Percentiles rank a stretch among this genome's conserved stretches.
These are phyloP conservation scores for Fusarium begoniae DNA, from an alignment of 2,329 filamentous ascomycete genomes.

Conservation along the genomic window DNA sequence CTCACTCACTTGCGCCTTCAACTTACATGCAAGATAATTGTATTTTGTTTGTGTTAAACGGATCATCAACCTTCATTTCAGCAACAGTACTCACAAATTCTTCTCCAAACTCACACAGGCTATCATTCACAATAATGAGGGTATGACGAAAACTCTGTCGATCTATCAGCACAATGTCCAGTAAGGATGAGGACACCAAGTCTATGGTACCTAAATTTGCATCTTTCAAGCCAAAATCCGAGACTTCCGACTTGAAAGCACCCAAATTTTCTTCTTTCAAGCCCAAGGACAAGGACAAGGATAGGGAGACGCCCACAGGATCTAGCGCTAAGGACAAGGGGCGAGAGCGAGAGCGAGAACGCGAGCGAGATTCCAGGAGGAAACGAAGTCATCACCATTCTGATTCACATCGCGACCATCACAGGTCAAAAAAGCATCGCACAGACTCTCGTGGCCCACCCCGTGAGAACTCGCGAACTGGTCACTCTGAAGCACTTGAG, in stretches of 20 bases:
- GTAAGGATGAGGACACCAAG: conserved; percentile 36
- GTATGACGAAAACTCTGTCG: conserved; percentile 17
- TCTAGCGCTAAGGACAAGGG: conserved; percentile 24
- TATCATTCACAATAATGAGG: not conserved
- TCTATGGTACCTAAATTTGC: conserved; percentile 71
- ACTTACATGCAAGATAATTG: conserved; percentile 13
- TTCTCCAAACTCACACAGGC: too few relatives aligned
- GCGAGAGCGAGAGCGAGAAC: conserved; percentile 18
- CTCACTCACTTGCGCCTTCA: not conserved
- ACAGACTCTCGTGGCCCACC: conserved; percentile 23
- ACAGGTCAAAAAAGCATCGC: conserved; percentile 28
- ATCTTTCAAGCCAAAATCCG: conserved; percentile 67
- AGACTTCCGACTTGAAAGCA: conserved; percentile 31
- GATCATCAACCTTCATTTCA: not conserved
- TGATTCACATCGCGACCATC: conserved; percentile 25
- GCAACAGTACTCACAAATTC: not conserved
- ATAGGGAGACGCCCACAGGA: conserved; percentile 44
- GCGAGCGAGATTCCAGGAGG: conserved; percentile 29
- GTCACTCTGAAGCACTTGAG: conserved; percentile 8
- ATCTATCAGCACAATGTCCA: conserved; percentile 40
- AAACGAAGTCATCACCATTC: conserved; percentile 35
- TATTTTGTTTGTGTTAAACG: not conserved
- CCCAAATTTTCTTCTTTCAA: conserved; percentile 83
- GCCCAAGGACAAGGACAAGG: conserved; percentile 48
- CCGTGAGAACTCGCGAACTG: conserved; percentile 9